Conservation (phyloP, 1,139 yeast genomes). For the Schwanniomyces etchellsii region DNA sequence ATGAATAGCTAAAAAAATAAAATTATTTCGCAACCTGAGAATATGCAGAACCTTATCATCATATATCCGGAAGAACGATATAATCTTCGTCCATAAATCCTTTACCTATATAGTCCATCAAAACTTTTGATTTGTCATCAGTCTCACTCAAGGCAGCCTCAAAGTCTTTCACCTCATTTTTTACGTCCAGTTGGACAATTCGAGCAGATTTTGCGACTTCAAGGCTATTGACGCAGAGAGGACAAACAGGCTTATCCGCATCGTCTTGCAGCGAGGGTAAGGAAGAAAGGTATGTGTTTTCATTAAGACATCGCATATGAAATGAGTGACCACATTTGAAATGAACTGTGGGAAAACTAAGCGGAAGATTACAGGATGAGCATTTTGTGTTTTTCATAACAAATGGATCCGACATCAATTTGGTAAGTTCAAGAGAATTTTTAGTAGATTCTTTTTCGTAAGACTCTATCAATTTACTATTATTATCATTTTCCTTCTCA, state of each 20-base stretch:
- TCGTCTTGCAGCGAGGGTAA: conserved; percentile 6
- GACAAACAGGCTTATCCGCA: conserved; percentile 43
- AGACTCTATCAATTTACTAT: conserved; percentile 58
- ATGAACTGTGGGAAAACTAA: conserved; percentile 79
- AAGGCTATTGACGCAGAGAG: conserved; percentile 63
- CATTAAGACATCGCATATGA: conserved; percentile 75
- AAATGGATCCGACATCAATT: conserved; percentile 49
- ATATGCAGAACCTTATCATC: neutral
- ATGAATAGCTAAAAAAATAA: neutral
- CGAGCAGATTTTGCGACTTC: conserved; percentile 61
- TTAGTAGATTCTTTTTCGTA: conserved; percentile 64
- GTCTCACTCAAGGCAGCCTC: conserved; percentile 52
- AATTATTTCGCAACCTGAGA: neutral
- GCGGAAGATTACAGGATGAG: conserved; percentile 57
- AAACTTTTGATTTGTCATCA: conserved; percentile 64
- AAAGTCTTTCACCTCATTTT: conserved; percentile 61
- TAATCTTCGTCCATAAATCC: conserved; percentile 67
- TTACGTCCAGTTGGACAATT: conserved; percentile 54
- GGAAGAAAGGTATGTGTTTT: conserved; percentile 24
- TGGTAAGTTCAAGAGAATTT: conserved; percentile 49
- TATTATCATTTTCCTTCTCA: conserved; percentile 62
- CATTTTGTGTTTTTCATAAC: conserved; percentile 69
- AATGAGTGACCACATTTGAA: conserved; percentile 85
- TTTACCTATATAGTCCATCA: conserved; percentile 78
- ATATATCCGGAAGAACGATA: neutral